Conservation (phyloP, 768 basidiomycete genomes). For the Leccinum uliginosum region DNA sequence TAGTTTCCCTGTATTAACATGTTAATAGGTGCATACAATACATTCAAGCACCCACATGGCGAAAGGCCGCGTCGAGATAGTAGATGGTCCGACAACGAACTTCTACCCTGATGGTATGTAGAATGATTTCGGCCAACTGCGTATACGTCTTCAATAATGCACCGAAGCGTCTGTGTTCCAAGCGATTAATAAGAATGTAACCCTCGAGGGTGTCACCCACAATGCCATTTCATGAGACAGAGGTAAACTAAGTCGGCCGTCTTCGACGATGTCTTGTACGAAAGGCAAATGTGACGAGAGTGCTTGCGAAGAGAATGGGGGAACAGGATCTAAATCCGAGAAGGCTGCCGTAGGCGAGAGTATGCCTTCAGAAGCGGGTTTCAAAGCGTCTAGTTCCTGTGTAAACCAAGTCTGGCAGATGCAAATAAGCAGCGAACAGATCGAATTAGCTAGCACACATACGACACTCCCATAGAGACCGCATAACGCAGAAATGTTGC, state of each 20-base stretch:
- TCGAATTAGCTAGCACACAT: constrained; percentile 28
- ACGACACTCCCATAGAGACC: constrained; percentile 86
- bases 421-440: constrained; percentile 4
- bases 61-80: constrained; percentile 76
- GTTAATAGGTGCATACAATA: constrained; percentile 7
- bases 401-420: constrained; percentile 77
- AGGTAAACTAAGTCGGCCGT: constrained; percentile 61
- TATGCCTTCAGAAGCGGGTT: constrained; percentile 48
- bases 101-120: constrained; percentile 86
- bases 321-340: constrained; percentile 45
- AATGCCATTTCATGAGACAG: constrained; percentile 85
- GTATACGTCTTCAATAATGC: constrained; percentile 87
- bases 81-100: constrained; percentile 80
- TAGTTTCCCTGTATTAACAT: constrained; percentile 68
- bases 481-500: constrained; percentile 72
- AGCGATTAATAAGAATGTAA: constrained; percentile 2
- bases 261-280: constrained; percentile 32
- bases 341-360: constrained; percentile 47
- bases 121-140: constrained; percentile 80
- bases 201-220: constrained; percentile 43
- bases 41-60: constrained; percentile 47
- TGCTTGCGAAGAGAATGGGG: constrained; percentile 37
- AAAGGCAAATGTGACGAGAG: constrained; percentile 46
- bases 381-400: constrained; percentile 62
- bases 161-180: constrained; percentile 73